phyloP scores from a whole-genome alignment of 192 early-diverging fungal genomes.

The Haplosporangium gracile region DNA sequence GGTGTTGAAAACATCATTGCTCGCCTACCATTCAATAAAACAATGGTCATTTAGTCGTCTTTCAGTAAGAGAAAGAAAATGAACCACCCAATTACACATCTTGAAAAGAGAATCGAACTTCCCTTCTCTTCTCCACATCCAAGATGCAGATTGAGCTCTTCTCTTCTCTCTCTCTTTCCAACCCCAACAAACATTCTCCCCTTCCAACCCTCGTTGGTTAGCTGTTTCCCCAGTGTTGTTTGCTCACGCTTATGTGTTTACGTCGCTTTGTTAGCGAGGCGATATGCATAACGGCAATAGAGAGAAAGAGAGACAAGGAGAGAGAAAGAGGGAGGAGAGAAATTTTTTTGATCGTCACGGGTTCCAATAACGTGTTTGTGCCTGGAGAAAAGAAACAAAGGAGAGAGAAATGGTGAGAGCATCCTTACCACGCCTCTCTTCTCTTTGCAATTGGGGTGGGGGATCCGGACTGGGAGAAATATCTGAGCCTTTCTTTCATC shows the following conservation, averaged over 20 bases:
- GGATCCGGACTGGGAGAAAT: no score
- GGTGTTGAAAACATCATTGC: neutral
- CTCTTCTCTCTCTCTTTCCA: neutral
- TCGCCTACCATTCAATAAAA: no score
- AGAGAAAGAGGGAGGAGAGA: neutral
- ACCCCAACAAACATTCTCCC: conserved; percentile 8
- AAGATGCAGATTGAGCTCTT: neutral
- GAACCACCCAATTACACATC: neutral
- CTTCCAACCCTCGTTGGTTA: neutral
- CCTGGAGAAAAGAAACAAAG: neutral
- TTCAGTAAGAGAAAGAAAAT: neutral
- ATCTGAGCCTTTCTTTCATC: no score
- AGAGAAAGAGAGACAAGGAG: neutral
- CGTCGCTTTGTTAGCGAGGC: neutral
- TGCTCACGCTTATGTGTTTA: neutral
- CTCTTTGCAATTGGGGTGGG: no score
- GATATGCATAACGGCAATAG: neutral
- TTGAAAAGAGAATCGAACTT: neutral
- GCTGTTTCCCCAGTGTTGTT: neutral
- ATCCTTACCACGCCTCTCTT: neutral
- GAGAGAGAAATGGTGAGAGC: neutral
- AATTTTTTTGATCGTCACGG: neutral
- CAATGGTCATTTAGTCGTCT: neutral
- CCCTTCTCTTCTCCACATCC: conserved; percentile 2
- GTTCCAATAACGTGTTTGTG: conserved; percentile 36